These are phyloP conservation scores for Drechmeria coniospora DNA, from an alignment of 2,329 filamentous ascomycete species.

Conservation along the genomic window DNA sequence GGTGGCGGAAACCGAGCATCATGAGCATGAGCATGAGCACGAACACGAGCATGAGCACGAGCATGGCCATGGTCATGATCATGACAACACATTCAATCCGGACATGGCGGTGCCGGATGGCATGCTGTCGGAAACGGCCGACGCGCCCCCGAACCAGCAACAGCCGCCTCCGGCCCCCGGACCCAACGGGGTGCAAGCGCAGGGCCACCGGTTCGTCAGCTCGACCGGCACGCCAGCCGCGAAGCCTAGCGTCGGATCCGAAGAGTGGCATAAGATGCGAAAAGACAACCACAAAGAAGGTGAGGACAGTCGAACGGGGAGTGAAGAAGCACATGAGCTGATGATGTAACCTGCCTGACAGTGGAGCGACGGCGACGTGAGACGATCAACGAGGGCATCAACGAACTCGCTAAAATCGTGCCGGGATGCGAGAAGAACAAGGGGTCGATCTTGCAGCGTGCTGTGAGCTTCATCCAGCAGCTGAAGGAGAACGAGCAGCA, in stretches of 20 bases:
- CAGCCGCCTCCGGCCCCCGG: slow-evolving; percentile 17
- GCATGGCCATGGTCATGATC: too few species aligned
- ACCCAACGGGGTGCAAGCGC: slow-evolving; percentile 24
- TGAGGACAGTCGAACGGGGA: slow-evolving; percentile 30
- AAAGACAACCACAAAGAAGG: slow-evolving; percentile 99
- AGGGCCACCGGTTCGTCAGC: slow-evolving; percentile 17
- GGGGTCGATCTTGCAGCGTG: slow-evolving; percentile 84
- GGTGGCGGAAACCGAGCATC: slow-evolving; percentile 15
- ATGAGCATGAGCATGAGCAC: too few species aligned
- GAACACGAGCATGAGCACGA: too few species aligned
- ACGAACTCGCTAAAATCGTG: slow-evolving; percentile 93
- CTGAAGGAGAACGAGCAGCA: slow-evolving; percentile 88
- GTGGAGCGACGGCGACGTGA: slow-evolving; percentile 93
- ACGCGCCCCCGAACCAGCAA: slow-evolving; percentile 10
- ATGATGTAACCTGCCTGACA: slow-evolving; percentile 28
- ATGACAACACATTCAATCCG: slow-evolving; percentile 17
- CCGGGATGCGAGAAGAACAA: slow-evolving; percentile 99
- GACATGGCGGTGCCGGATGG: slow-evolving; percentile 17
- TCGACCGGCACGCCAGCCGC: slow-evolving; percentile 27
- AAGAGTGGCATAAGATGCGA: slow-evolving; percentile 94
- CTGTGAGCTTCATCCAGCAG: slow-evolving; percentile 86
- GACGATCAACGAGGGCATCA: slow-evolving; percentile 98
- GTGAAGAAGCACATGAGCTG: too few species aligned
- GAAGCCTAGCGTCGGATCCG: slow-evolving; percentile 86
- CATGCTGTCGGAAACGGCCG: slow-evolving; percentile 13